Evolutionary conservation across 176 grass and related monocot genomes (phyloP), one percentile per base, ranked within the genome.

Genomic region (Alopecurus myosuroides): DNA sequence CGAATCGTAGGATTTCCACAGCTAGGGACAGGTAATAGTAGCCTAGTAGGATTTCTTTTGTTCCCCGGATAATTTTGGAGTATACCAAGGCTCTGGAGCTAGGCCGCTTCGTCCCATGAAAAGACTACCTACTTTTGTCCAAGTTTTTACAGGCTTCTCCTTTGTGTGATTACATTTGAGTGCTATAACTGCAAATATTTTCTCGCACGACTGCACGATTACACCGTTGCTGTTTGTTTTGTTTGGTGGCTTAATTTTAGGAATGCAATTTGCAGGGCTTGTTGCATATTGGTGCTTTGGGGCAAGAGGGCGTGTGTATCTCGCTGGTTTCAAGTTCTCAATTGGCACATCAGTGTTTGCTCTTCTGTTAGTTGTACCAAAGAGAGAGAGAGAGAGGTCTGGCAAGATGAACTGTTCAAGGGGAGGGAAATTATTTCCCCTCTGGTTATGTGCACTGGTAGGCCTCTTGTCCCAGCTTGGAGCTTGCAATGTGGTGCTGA

Each of bases 401-500:
- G 45, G 36, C n/a, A 70, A 79, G 46, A 79, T 84, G 87, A 62
- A 50, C 19, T 34, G 11, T 51, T 36, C 52, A 57, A 70, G 67
- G 69, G 70, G 86, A 84, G 45, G 72, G 70, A 60, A 56, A 78
- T 79, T 19, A 40, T 76, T 34, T n/a, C 29, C 48, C 26, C 28
- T 83, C 41, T 81, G 70, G 34, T 74, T 76, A 12, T 82, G 36
- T 56, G 22, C 76, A 77, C n/a, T 88, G 25, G 4, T 92, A 63
- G 86, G 62, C 57, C 61, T 94, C 72, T 68, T 97, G 78, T 63
- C 81, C 75, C 78, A 56, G 18, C 62, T 40, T 28, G 94, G 84
- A 61, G 86, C 71, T 86, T 86, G 78, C 74, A 87, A 86, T 80
- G 82, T 97, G 5, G 89, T 92, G 50, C 53, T 97, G 39, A 81